phyloP scores from a whole-genome alignment of 768 basidiomycete species.

The Lactarius trivialis region DNA sequence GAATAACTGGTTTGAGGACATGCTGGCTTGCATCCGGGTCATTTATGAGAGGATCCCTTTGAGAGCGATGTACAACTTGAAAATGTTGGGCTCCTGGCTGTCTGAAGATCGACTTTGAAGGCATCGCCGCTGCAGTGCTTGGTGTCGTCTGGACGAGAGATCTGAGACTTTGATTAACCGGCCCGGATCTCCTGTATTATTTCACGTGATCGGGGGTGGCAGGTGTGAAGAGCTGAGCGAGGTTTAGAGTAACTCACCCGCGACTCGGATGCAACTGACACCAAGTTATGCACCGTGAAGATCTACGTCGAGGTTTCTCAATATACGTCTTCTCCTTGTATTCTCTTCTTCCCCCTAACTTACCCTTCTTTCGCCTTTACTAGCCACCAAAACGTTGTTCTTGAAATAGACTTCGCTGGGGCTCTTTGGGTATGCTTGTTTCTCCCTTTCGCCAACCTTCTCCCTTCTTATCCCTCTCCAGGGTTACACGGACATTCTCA shows the following conservation, averaged over 20 bases:
- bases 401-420: slow-evolving; percentile 91
- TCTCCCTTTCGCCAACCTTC: slow-evolving; percentile 21
- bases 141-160: not conserved
- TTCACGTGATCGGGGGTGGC: slow-evolving; percentile 4
- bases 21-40: slow-evolving; percentile 84
- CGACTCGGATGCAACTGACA: not conserved
- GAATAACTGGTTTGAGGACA: slow-evolving; percentile 80
- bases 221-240: not conserved
- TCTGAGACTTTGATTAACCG: not conserved
- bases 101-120: slow-evolving; percentile 81
- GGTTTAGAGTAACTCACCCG: not conserved
- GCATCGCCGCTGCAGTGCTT: slow-evolving; percentile 38
- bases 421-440: slow-evolving; percentile 61
- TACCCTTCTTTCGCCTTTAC: slow-evolving; percentile 56
- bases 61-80: slow-evolving; percentile 94
- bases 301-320: slow-evolving; percentile 73
- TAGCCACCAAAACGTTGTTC: slow-evolving; percentile 93
- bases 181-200: not conserved
- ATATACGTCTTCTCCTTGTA: slow-evolving; percentile 62
- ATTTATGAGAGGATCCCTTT: slow-evolving; percentile 91
- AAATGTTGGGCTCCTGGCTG: slow-evolving; percentile 89
- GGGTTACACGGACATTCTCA: slow-evolving; percentile 92
- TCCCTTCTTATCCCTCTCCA: slow-evolving; percentile 29
- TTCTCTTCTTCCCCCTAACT: slow-evolving; percentile 25
- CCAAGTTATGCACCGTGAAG: slow-evolving; percentile 66